Evolutionary conservation across 192 early-diverging fungal species (phyloP).

Genomic region (Dissophora ornata): DNA sequence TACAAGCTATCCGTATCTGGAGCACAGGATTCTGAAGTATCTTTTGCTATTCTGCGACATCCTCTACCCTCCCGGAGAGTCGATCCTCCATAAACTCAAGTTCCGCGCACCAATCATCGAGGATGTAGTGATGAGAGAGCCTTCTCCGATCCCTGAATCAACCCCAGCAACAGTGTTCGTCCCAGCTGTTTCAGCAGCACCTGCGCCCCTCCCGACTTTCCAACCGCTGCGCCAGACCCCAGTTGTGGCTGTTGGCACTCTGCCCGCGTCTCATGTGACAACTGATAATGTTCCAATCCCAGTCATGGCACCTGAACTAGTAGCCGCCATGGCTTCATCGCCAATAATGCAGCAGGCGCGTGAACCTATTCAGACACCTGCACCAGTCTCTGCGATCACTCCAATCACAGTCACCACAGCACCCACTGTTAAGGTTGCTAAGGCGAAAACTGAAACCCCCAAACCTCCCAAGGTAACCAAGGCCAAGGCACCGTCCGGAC

Average conservation of each 20-base stretch:
- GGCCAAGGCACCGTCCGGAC: constrained; percentile 9
- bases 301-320: constrained; percentile 29
- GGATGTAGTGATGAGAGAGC: constrained; percentile 28
- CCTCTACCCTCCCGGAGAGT: constrained; percentile 68
- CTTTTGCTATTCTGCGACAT: constrained; percentile 73
- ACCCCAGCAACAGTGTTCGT: background rate
- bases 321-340: constrained; percentile 29
- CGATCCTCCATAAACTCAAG: constrained; percentile 63
- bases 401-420: constrained; percentile 55
- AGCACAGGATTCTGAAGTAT: constrained; percentile 67
- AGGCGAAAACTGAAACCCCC: constrained; percentile 32
- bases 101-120: constrained; percentile 57
- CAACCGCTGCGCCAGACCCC: background rate
- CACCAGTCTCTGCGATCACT: constrained; percentile 13
- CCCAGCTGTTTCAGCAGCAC: background rate
- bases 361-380: constrained; percentile 23
- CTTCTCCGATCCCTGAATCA: background rate
- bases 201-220: background rate
- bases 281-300: constrained; percentile 19
- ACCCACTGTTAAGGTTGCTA: constrained; percentile 27
- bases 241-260: background rate
- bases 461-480: constrained; percentile 34
- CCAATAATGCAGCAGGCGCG: constrained; percentile 48
- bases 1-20: constrained; percentile 53
- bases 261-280: background rate